These are phyloP conservation scores for Neocallimastix lanati DNA, from an alignment of 192 early-diverging fungal species.

Conservation along the genomic window DNA sequence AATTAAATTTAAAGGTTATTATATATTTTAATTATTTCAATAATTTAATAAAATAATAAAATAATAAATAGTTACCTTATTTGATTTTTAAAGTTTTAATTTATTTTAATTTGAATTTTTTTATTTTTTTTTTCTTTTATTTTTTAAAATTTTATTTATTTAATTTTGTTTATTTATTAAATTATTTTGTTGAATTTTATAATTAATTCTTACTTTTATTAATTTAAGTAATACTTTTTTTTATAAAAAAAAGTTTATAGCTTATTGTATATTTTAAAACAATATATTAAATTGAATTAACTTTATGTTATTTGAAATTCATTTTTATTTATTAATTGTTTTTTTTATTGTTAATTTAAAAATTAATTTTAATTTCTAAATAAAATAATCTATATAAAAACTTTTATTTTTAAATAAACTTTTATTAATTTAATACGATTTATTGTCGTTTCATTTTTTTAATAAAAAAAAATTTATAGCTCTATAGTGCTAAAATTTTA, in stretches of 20 bases:
- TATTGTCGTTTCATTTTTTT: neutral
- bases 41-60: no score
- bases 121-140: neutral
- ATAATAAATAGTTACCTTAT: no score
- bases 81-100: no score
- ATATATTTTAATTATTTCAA: no score
- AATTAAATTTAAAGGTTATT: no score
- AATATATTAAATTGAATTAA: neutral
- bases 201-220: no score
- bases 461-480: no score
- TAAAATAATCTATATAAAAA: neutral
- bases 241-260: neutral
- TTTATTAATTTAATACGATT: neutral
- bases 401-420: neutral
- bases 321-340: neutral
- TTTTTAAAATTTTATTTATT: neutral
- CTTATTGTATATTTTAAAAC: neutral
- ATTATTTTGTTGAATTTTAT: no score
- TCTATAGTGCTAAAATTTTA: neutral
- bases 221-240: no score
- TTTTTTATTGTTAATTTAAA: neutral
- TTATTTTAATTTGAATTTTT: no score
- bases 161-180: no score
- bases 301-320: neutral
- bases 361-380: neutral